Percentiles rank a stretch among this genome's conserved stretches.
Evolutionary conservation across 768 basidiomycete genomes (phyloP).

Genomic region (Auricularia heimuer): DNA sequence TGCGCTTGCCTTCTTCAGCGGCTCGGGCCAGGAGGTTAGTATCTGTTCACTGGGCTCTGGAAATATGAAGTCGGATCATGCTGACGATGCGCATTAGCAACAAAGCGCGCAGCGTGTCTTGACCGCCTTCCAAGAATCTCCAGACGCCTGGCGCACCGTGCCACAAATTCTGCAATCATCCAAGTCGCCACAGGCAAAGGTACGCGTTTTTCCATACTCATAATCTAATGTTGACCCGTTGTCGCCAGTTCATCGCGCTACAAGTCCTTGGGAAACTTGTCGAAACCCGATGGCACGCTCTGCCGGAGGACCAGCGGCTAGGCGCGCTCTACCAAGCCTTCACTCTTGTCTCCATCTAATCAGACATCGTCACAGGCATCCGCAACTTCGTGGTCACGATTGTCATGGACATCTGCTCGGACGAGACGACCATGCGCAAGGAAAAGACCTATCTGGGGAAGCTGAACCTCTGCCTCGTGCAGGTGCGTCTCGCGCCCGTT

Average conservation of each 20-base stretch:
- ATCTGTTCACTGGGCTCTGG: background rate
- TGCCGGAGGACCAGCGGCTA: conserved; percentile 89
- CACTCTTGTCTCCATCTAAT: conserved; percentile 4
- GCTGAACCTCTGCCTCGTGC: conserved; percentile 89
- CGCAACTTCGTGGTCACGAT: conserved; percentile 93
- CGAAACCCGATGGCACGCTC: conserved; percentile 87
- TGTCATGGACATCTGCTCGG: conserved; percentile 87
- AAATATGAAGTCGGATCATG: conserved; percentile 7
- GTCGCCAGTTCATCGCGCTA: conserved; percentile 78
- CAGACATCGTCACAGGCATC: conserved; percentile 48
- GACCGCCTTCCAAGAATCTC: conserved; percentile 93
- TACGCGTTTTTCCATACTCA: conserved; percentile 16
- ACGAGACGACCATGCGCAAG: conserved; percentile 77
- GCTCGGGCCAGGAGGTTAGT: conserved; percentile 71
- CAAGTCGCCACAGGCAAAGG: conserved; percentile 79
- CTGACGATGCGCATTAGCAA: conserved; percentile 48
- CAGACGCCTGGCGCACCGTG: conserved; percentile 95
- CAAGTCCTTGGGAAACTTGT: conserved; percentile 97
- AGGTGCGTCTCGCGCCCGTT: conserved; percentile 2
- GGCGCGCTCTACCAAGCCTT: conserved; percentile 32
- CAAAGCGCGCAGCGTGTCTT: conserved; percentile 88
- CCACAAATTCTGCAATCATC: conserved; percentile 86
- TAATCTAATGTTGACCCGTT: conserved; percentile 1
- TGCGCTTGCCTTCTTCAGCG: conserved; percentile 84
- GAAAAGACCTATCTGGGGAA: conserved; percentile 96